phyloP scores from a whole-genome alignment of 2,329 filamentous ascomycete genomes.

The Aureobasidium zeae region DNA sequence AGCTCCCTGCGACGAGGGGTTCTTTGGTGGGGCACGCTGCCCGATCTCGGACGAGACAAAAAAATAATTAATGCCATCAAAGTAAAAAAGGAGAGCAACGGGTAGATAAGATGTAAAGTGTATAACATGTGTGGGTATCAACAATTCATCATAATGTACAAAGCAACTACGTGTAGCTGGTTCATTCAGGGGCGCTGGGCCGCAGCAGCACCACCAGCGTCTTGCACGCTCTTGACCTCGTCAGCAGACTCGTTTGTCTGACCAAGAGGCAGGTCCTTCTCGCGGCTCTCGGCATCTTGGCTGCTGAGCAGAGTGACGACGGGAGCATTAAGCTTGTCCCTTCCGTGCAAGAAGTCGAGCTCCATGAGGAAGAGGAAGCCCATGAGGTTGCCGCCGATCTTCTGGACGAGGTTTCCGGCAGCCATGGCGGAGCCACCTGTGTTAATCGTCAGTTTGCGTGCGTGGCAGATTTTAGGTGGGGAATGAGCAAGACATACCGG shows the following conservation, averaged over 20 bases:
- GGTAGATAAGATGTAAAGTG: background rate
- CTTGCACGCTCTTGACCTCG: slow-evolving; percentile 20
- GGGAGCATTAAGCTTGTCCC: slow-evolving; percentile 77
- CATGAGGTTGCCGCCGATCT: slow-evolving; percentile 75
- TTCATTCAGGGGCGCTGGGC: slow-evolving; percentile 17
- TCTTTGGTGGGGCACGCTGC: slow-evolving; percentile 11
- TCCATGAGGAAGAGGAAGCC: slow-evolving; percentile 95
- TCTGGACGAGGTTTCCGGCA: slow-evolving; percentile 73
- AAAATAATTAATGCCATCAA: background rate
- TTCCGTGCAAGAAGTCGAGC: slow-evolving; percentile 84
- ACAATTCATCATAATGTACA: too few species aligned
- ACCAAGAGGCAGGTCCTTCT: slow-evolving; percentile 19
- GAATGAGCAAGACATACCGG: slow-evolving; percentile 62
- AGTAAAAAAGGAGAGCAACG: background rate
- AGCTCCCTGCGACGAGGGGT: slow-evolving; percentile 7
- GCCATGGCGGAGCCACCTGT: slow-evolving; percentile 84
- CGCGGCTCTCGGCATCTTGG: slow-evolving; percentile 34
- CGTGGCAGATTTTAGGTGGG: background rate
- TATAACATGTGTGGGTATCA: slow-evolving; percentile 11
- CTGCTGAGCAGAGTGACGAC: slow-evolving; percentile 72
- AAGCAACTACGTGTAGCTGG: too few species aligned
- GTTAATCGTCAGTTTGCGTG: slow-evolving; percentile 9
- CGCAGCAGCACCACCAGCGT: slow-evolving; percentile 21
- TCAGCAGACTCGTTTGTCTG: slow-evolving; percentile 21
- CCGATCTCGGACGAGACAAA: slow-evolving; percentile 7